These are phyloP conservation scores for Stemphylium beticola DNA, from an alignment of 2,329 filamentous ascomycete species.

Conservation along the genomic window DNA sequence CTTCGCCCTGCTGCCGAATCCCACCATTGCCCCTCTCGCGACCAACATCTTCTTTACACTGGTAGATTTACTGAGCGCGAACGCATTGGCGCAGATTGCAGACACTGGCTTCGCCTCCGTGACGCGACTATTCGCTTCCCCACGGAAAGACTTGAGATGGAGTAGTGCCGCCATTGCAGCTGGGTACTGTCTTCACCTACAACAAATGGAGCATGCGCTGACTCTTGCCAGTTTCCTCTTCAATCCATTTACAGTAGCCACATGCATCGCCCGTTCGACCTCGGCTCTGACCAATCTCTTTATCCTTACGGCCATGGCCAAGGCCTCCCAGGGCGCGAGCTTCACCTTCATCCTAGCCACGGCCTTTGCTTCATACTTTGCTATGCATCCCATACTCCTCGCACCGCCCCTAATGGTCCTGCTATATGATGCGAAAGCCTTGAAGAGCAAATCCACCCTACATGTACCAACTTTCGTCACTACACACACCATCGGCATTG, in stretches of 20 bases:
- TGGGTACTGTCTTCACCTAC: slow-evolving; percentile 59
- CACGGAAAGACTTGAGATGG: slow-evolving; percentile 76
- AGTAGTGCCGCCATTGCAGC: slow-evolving; percentile 77
- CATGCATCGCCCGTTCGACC: slow-evolving; percentile 88
- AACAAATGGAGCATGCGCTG: slow-evolving; percentile 8
- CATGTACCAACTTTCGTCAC: slow-evolving; percentile 58
- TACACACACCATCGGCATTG: slow-evolving; percentile 61
- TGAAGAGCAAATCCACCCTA: slow-evolving; percentile 36
- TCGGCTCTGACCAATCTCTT: slow-evolving; percentile 88
- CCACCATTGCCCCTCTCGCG: slow-evolving; percentile 69
- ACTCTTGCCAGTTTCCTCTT: slow-evolving; percentile 75
- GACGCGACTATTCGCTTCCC: slow-evolving; percentile 79
- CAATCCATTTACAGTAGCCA: slow-evolving; percentile 91
- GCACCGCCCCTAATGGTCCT: slow-evolving; percentile 82
- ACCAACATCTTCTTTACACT: slow-evolving; percentile 81
- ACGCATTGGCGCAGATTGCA: slow-evolving; percentile 79
- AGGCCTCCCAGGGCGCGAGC: slow-evolving; percentile 74
- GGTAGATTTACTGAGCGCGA: slow-evolving; percentile 81
- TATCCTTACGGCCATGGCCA: slow-evolving; percentile 81
- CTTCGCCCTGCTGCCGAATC: slow-evolving; percentile 84
- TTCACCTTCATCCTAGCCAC: slow-evolving; percentile 82
- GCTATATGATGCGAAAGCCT: slow-evolving; percentile 62
- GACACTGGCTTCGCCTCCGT: slow-evolving; percentile 77
- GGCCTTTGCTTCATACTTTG: slow-evolving; percentile 86
- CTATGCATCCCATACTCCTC: slow-evolving; percentile 87